Conservation (phyloP, 2,329 filamentous ascomycete species). For the Penicillium sp. region DNA sequence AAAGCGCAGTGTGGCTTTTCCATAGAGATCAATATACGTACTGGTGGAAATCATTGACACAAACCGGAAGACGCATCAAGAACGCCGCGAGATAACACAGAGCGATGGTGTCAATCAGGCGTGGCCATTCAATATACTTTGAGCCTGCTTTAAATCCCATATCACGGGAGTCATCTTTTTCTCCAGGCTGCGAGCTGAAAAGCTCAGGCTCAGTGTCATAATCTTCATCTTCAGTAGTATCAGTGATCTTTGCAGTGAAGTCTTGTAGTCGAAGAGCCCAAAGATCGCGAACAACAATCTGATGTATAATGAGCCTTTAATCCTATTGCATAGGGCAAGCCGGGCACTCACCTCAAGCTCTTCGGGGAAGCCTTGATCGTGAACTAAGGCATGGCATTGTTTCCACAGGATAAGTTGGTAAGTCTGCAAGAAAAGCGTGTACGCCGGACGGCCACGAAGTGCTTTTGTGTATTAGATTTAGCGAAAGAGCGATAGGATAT, state of each 20-base stretch:
- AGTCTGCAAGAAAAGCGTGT: conserved; percentile 75
- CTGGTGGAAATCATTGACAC: conserved; percentile 64
- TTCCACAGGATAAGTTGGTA: conserved; percentile 81
- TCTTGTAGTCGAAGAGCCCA: conserved; percentile 72
- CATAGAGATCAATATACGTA: conserved; percentile 22
- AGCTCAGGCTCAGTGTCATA: conserved; percentile 45
- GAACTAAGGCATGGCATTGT: conserved; percentile 71
- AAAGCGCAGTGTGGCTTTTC: neutral
- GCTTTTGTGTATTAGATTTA: conserved; percentile 46
- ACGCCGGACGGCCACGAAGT: conserved; percentile 62
- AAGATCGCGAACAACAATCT: conserved; percentile 70
- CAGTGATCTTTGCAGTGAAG: conserved; percentile 48
- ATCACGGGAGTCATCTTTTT: conserved; percentile 44
- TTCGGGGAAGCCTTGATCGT: conserved; percentile 60
- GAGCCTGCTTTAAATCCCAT: conserved; percentile 34
- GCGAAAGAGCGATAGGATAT: conserved; percentile 30
- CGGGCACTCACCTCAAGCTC: conserved; percentile 63
- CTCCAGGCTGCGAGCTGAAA: conserved; percentile 58
- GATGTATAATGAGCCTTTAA: neutral
- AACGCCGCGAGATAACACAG: conserved; percentile 76
- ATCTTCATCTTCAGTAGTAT: conserved; percentile 31
- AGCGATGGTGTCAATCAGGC: conserved; percentile 68
- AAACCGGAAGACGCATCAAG: conserved; percentile 71
- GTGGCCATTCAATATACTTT: conserved; percentile 52
- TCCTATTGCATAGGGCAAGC: neutral